Base-by-base conservation (phyloP, 352 stramenopile species). In the Phytophthora gonapodyides region DNA sequence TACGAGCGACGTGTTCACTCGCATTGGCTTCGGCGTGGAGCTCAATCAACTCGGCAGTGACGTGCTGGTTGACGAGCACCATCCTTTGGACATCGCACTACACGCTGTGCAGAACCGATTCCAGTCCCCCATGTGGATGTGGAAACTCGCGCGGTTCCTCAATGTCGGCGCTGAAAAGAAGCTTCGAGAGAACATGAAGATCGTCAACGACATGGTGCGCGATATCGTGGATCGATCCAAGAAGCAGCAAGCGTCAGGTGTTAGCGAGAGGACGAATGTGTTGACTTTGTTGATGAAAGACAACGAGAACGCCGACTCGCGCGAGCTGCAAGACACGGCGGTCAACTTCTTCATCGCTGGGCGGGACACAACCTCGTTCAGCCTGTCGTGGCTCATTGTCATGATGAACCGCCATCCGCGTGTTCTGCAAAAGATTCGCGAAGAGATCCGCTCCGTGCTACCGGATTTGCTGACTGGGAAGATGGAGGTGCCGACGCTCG, bases 1-100 rank as follows among this genome's bases (percentile, higher is more conserved):
- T 50, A 89, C 83, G 19, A 78, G 84, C 55, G 83, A 92, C 41
- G 73, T 85, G 21, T 89, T 92, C 58, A 73, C 67, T 12, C 74
- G 82, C 40, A 82, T 91, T 34, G 79, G 76, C 11, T 91, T 92
- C 59, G 80, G 80, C 24, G 71, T 85, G 34, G 66, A 88, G 30
- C 56, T 89, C 17, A 46, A 73, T 6, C 62, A 69, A 7, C 55
- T 88, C 10, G 52, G 62, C 11, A 37, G 45, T 33, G 53, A 60
- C 34, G 24, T 64, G 5, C 36, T 61, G n/a, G 37, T 47, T 13
- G 54, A 61, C 9, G 54, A 62, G 7, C 70, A 44, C 17, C 58
- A 76, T 24, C 52, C 60, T 41, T 19, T 56, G 35, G 69, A 88
- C 48, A 65, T 82, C 7, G 52, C 54, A 24, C 43, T 61, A 7